These are phyloP conservation scores for Lentinula boryana DNA, from an alignment of 768 basidiomycete species.

Conservation along the genomic window DNA sequence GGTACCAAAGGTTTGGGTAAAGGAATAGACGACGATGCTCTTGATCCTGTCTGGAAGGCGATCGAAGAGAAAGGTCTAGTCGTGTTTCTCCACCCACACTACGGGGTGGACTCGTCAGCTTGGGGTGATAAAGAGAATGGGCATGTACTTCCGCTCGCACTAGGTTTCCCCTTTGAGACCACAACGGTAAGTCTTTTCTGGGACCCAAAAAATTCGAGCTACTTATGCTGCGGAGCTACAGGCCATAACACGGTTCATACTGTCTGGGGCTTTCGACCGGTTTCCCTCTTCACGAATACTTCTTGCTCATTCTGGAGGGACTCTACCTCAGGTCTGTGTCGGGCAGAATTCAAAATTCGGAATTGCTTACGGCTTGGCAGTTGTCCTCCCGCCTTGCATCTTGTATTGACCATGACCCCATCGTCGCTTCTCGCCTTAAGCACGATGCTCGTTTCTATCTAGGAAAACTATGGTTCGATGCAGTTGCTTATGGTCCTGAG, in stretches of 20 bases:
- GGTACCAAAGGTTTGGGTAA: constrained; percentile 74
- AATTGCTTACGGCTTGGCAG: constrained; percentile 20
- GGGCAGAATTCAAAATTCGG: too few species aligned
- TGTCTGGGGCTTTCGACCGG: constrained; percentile 75
- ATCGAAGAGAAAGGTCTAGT: constrained; percentile 65
- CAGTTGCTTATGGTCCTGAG: constrained; percentile 82
- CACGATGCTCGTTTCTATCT: constrained; percentile 84
- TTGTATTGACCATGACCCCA: constrained; percentile 81
- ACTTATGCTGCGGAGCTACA: constrained; percentile 17
- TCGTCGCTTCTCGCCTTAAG: constrained; percentile 65
- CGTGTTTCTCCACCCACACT: constrained; percentile 86
- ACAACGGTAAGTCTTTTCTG: constrained; percentile 54
- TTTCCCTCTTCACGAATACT: constrained; percentile 71
- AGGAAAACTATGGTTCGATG: constrained; percentile 78
- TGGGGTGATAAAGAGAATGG: constrained; percentile 81
- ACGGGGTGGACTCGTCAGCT: constrained; percentile 64
- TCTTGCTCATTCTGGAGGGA: constrained; percentile 85
- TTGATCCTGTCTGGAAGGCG: constrained; percentile 79
- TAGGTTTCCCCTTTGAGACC: constrained; percentile 90
- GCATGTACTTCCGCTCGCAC: constrained; percentile 79
- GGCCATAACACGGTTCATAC: constrained; percentile 76
- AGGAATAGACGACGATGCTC: constrained; percentile 72
- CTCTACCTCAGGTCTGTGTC: constrained; percentile 45
- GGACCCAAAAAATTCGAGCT: background rate
- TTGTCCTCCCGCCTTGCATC: constrained; percentile 81